Evolutionary conservation across 2,329 filamentous ascomycete genomes (phyloP).

Genomic region (Fusarium nelsonii): DNA sequence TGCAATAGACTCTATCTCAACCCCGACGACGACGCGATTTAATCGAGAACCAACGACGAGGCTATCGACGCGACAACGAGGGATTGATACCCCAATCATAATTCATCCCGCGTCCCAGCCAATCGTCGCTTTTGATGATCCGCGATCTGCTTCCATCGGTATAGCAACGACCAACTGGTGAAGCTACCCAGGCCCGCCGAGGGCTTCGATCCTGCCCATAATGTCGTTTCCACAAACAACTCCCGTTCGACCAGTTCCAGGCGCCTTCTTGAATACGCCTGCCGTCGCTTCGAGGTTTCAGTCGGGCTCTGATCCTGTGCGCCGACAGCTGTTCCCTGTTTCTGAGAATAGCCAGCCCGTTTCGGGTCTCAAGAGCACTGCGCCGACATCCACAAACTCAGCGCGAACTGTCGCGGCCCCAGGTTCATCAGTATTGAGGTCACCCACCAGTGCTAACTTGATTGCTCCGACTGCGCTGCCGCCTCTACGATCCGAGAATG

Average conservation of each 20-base stretch:
- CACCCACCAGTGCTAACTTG: conserved; percentile 48
- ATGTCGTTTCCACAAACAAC: conserved; percentile 72
- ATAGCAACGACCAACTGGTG: conserved; percentile 48
- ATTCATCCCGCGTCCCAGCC: conserved; percentile 30
- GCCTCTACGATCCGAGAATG: conserved; percentile 59
- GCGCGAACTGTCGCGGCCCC: conserved; percentile 40
- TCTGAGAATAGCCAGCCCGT: conserved; percentile 46
- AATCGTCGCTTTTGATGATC: conserved; percentile 49
- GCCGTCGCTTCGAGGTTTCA: conserved; percentile 67
- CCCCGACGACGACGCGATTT: conserved; percentile 42
- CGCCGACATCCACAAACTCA: conserved; percentile 31
- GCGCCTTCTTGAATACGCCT: conserved; percentile 81
- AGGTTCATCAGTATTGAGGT: conserved; percentile 42
- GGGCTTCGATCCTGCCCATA: conserved; percentile 48
- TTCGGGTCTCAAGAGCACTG: conserved; percentile 34
- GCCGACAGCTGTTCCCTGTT: conserved; percentile 63
- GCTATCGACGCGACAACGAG: conserved; percentile 31
- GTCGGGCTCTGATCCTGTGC: conserved; percentile 59
- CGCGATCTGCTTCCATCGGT: conserved; percentile 42
- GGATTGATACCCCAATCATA: conserved; percentile 24
- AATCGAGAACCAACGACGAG: conserved; percentile 29
- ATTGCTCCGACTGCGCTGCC: conserved; percentile 53
- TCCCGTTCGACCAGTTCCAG: conserved; percentile 78
- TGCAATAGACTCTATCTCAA: conserved; percentile 37
- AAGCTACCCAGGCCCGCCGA: conserved; percentile 48